phyloP scores from a whole-genome alignment of 345 rosid genomes.

The Mangifera indica region DNA sequence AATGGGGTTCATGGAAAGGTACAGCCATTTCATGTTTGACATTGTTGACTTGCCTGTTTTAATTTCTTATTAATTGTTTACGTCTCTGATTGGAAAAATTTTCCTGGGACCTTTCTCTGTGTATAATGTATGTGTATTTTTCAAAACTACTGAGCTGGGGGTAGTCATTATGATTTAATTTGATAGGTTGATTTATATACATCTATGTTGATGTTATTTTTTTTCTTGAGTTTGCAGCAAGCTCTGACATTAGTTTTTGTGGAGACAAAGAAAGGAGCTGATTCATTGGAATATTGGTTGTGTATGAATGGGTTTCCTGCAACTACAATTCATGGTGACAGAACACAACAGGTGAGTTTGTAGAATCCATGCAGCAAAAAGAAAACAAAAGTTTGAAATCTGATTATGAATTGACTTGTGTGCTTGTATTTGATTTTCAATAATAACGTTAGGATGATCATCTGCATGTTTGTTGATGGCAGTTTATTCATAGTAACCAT shows the following conservation, averaged over 20 bases:
- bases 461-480: background rate
- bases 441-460: background rate
- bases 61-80: background rate
- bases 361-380: background rate
- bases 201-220: background rate
- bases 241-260: slow-evolving; percentile 94
- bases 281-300: slow-evolving; percentile 86
- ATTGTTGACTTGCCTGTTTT: background rate
- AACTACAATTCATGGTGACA: slow-evolving; percentile 92
- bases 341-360: slow-evolving; percentile 76
- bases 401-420: background rate
- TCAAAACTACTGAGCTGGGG: background rate
- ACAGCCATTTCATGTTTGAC: slow-evolving; percentile 4
- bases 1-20: slow-evolving; percentile 77
- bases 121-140: background rate
- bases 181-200: background rate
- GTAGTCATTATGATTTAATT: background rate
- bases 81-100: background rate
- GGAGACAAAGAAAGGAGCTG: slow-evolving; percentile 98
- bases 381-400: background rate
- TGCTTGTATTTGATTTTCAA: background rate
- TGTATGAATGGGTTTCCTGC: slow-evolving; percentile 88
- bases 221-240: slow-evolving; percentile 62
- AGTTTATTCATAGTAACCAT: background rate
- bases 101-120: slow-evolving; percentile 1